Conservation (phyloP, 768 basidiomycete species). For the Lactarius trivialis region DNA sequence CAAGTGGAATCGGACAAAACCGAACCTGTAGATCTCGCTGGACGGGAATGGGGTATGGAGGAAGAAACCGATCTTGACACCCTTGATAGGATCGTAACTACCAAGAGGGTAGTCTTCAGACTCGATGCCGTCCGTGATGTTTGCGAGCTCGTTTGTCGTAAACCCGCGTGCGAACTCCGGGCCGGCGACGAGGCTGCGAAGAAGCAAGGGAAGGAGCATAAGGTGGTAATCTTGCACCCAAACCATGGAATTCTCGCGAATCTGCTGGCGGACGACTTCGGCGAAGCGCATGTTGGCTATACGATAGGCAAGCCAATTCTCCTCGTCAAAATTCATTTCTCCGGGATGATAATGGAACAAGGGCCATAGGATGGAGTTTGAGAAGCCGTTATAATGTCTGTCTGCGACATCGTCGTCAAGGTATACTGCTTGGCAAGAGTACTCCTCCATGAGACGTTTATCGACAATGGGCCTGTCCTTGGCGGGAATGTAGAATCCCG, state of each 20-base stretch:
- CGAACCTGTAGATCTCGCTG: constrained; percentile 91
- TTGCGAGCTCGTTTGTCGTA: constrained; percentile 53
- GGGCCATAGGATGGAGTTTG: constrained; percentile 99
- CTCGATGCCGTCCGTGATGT: constrained; percentile 67
- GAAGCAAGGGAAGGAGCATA: constrained; percentile 94
- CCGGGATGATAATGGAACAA: constrained; percentile 99
- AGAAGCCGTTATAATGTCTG: constrained; percentile 96
- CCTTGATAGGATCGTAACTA: constrained; percentile 40
- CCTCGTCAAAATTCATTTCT: constrained; percentile 99
- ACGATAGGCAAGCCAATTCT: constrained; percentile 96
- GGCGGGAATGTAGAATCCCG: constrained; percentile 86
- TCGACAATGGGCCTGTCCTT: constrained; percentile 91
- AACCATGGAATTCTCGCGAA: constrained; percentile 86
- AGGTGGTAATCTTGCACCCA: constrained; percentile 99
- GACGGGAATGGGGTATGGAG: constrained; percentile 97
- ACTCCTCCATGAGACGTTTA: constrained; percentile 88
- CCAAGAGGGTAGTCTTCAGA: constrained; percentile 37
- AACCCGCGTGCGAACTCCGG: constrained; percentile 48
- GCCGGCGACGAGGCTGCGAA: constrained; percentile 85
- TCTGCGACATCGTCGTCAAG: constrained; percentile 98
- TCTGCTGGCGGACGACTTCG: constrained; percentile 73
- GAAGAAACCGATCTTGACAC: constrained; percentile 97
- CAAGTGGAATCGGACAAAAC: constrained; percentile 24
- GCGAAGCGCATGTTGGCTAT: constrained; percentile 96
- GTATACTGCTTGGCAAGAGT: constrained; percentile 96